Conservation (phyloP, 2,329 filamentous ascomycete genomes). For the Thermothelomyces thermophilus region DNA sequence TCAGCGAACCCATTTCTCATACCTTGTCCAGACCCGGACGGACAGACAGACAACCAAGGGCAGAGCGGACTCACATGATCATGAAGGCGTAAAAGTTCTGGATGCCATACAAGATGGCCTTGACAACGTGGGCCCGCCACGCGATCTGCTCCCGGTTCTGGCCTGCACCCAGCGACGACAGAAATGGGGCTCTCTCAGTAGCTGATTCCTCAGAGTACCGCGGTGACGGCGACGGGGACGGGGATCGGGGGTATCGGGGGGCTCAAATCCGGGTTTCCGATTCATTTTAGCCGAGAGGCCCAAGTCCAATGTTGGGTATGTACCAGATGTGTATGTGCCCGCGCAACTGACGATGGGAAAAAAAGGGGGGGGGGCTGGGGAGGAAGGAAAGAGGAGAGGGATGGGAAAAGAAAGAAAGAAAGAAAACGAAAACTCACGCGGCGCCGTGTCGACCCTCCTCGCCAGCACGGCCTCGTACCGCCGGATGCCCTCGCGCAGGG, state of each 20-base stretch:
- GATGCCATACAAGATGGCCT: slow-evolving; percentile 77
- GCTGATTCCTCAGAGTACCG: slow-evolving; percentile 28
- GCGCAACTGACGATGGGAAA: not conserved
- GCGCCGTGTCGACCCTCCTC: slow-evolving; percentile 40
- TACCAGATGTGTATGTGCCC: not conserved
- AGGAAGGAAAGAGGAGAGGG: not conserved
- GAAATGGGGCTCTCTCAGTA: slow-evolving; percentile 59
- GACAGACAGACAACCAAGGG: not conserved
- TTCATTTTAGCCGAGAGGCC: slow-evolving; percentile 4
- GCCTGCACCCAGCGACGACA: slow-evolving; percentile 54
- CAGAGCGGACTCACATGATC: slow-evolving; percentile 72
- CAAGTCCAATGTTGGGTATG: not conserved
- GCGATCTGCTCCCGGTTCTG: slow-evolving; percentile 56
- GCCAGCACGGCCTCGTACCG: slow-evolving; percentile 62
- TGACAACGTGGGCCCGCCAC: slow-evolving; percentile 67
- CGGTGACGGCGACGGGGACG: not conserved
- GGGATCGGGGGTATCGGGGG: slow-evolving; percentile 5
- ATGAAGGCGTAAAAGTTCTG: slow-evolving; percentile 99
- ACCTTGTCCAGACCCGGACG: no score
- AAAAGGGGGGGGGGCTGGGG: not conserved
- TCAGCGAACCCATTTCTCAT: no score
- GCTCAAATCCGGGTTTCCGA: no score
- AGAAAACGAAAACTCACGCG: slow-evolving; percentile 41
- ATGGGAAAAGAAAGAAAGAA: slow-evolving; percentile 1
- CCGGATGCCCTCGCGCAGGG: slow-evolving; percentile 67